A percentile compares a stretch with the other conserved stretches of the same genome.
Evolutionary conservation across 2,329 filamentous ascomycete genomes (phyloP).

Genomic region (Stagonosporopsis chrysanthemi): DNA sequence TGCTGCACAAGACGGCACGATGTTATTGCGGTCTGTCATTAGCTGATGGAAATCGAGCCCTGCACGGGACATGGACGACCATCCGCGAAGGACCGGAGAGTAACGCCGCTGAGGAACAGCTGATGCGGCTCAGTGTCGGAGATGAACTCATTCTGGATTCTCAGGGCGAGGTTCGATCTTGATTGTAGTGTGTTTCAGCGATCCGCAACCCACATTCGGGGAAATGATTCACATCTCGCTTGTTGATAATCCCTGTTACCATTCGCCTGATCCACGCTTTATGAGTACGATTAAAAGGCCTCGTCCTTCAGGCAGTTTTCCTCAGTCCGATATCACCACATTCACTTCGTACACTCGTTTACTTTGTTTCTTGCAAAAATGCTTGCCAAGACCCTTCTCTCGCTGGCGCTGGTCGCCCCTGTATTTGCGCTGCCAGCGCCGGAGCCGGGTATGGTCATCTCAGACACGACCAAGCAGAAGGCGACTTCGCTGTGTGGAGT

Average conservation of each 20-base stretch:
- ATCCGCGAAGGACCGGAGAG: not conserved
- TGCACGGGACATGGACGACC: not conserved
- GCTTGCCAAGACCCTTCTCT: conserved; percentile 16
- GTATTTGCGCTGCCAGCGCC: conserved; percentile 21
- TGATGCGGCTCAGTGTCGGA: not conserved
- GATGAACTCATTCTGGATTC: conserved; percentile 1
- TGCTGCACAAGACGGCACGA: not conserved
- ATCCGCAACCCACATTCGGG: conserved; percentile 6
- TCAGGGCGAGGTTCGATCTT: not conserved
- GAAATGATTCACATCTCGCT: conserved; percentile 18
- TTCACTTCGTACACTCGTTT: conserved; percentile 7
- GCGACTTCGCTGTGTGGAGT: conserved; percentile 26
- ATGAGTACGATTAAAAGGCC: not conserved
- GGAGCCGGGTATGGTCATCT: conserved; percentile 20
- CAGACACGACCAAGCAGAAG: conserved; percentile 23
- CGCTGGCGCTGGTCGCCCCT: conserved; percentile 21
- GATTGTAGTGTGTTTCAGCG: conserved; percentile 13
- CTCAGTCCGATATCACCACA: not conserved
- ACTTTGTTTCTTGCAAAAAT: not conserved
- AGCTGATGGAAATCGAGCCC: not conserved
- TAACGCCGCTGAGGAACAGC: not conserved
- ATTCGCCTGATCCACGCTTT: conserved; percentile 1
- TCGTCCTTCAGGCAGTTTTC: not conserved
- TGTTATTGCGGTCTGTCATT: not conserved
- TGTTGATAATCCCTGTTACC: conserved; percentile 1